Conservation (phyloP, 169 alveolate genomes). For the Cryptosporidium muris region DNA sequence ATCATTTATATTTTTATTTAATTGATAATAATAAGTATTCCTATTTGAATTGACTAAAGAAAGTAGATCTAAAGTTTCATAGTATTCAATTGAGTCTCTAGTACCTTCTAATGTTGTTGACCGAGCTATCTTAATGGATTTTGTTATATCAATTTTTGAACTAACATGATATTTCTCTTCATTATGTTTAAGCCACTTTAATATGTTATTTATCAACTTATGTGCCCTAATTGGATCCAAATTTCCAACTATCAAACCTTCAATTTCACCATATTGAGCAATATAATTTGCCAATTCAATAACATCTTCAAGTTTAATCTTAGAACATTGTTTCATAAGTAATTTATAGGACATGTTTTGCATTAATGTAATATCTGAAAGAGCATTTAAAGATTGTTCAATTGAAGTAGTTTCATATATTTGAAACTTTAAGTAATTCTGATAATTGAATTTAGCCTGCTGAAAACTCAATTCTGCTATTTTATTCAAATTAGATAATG, state of each 20-base stretch:
- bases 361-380: neutral
- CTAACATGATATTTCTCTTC: no score
- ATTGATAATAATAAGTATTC: no score
- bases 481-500: neutral
- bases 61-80: no score
- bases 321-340: conserved; percentile 1
- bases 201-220: no score
- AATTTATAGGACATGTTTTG: conserved; percentile 9
- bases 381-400: neutral
- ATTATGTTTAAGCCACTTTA: no score
- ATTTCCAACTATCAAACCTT: conserved; percentile 35
- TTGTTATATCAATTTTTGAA: no score
- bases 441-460: neutral
- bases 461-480: neutral
- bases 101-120: no score
- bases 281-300: conserved; percentile 10
- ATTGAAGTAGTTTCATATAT: neutral
- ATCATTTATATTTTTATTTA: no score
- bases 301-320: conserved; percentile 7
- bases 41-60: no score
- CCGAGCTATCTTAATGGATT: no score
- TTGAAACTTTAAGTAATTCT: neutral
- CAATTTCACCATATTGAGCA: conserved; percentile 6
- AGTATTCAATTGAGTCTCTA: no score
- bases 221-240: conserved; percentile 28